Percentiles rank a stretch among this genome's conserved stretches.
Conservation (phyloP, 352 stramenopile species). For the Pythium myriotylum region DNA sequence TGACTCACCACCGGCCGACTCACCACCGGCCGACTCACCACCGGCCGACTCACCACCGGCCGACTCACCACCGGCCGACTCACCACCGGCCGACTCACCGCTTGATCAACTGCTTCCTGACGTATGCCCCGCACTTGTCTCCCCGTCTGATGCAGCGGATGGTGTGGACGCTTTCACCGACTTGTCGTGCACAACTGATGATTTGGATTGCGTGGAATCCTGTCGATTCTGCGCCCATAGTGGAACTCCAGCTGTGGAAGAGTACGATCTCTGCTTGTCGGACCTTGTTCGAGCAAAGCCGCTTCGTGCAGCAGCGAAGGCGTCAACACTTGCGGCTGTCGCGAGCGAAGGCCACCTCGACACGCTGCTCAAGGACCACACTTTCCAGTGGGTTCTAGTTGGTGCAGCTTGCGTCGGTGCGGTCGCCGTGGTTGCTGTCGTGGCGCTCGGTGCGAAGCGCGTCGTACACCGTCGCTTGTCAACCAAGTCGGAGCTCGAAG, state of each 20-base stretch:
- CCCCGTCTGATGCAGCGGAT: too few relatives aligned
- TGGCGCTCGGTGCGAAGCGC: slow-evolving; percentile 10
- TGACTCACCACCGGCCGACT: too few relatives aligned
- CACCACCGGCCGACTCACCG: too few relatives aligned
- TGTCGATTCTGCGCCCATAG: background rate
- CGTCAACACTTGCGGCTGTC: background rate
- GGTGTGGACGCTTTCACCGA: background rate
- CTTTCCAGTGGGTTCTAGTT: slow-evolving; percentile 9
- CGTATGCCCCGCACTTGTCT: too few relatives aligned
- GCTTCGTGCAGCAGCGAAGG: background rate
- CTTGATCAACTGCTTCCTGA: too few relatives aligned
- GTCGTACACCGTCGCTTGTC: background rate
- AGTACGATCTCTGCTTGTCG: background rate
- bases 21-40: too few relatives aligned
- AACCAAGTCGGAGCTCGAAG: background rate
- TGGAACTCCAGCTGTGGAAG: background rate
- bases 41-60: too few relatives aligned
- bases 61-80: too few relatives aligned
- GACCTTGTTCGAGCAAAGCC: background rate
- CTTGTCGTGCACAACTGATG: background rate
- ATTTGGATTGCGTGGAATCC: background rate
- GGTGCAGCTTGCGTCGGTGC: slow-evolving; percentile 10
- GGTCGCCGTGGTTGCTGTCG: slow-evolving; percentile 2
- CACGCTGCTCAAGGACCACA: slow-evolving; percentile 10
- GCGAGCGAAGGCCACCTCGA: background rate